Percentiles rank a stretch among this genome's conserved stretches.
Evolutionary conservation across 306 rosid species (phyloP).

Genomic region (Amphicarpaea edgeworthii): DNA sequence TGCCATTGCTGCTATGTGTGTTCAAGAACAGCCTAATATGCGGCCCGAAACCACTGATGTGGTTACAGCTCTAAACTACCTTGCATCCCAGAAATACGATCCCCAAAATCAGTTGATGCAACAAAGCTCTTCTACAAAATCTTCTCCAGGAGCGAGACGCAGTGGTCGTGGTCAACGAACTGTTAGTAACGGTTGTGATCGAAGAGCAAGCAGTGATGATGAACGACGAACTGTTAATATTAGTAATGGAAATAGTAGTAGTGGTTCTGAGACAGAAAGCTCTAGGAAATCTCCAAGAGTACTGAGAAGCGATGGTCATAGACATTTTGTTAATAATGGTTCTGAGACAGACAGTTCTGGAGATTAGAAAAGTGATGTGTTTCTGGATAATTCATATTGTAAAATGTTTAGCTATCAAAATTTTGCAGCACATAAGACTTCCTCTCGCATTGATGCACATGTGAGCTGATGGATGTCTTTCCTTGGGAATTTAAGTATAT

Average conservation of each 20-base stretch:
- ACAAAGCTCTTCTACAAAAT: constrained; percentile 46
- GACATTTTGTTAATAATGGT: constrained; percentile 21
- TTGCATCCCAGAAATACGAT: constrained; percentile 77
- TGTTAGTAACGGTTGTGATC: neutral
- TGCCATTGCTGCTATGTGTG: constrained; percentile 98
- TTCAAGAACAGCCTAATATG: constrained; percentile 91
- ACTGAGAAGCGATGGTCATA: constrained; percentile 37
- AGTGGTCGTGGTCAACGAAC: constrained; percentile 33
- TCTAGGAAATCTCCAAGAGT: constrained; percentile 49
- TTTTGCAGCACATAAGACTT: constrained; percentile 57
- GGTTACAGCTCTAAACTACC: constrained; percentile 84
- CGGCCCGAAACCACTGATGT: constrained; percentile 79
- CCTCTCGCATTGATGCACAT: constrained; percentile 34
- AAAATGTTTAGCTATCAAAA: constrained; percentile 72
- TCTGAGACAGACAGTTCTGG: constrained; percentile 44
- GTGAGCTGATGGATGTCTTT: constrained; percentile 38
- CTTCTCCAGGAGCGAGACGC: constrained; percentile 43
- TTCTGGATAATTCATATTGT: constrained; percentile 51
- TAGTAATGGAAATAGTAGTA: neutral
- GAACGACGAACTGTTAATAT: neutral
- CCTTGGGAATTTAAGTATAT: constrained; percentile 31
- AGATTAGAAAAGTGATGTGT: constrained; percentile 33
- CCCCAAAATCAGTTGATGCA: constrained; percentile 45
- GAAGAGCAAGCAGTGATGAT: constrained; percentile 29
- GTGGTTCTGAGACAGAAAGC: constrained; percentile 46